Conservation (phyloP, 345 rosid species). For the Eucalyptus decipiens region DNA sequence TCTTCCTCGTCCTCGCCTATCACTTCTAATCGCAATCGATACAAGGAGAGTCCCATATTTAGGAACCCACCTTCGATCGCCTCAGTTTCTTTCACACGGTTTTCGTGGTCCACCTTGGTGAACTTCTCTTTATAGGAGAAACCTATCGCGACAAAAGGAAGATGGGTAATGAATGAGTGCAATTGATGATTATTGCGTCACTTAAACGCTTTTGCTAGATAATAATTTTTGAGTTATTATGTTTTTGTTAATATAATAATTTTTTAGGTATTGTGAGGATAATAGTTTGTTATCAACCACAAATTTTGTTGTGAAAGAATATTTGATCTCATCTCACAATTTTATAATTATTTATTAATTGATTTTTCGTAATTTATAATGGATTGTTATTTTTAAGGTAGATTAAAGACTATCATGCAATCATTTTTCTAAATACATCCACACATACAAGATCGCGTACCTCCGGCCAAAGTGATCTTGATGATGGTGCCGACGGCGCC, state of each 20-base stretch:
- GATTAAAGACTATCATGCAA: rapidly evolving
- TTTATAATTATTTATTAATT: too few species aligned
- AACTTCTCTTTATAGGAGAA: not conserved
- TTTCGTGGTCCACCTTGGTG: not conserved
- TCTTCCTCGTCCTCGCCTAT: not conserved
- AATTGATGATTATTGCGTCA: not conserved
- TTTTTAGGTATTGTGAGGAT: rapidly evolving
- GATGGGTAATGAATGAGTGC: not conserved
- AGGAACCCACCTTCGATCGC: not conserved
- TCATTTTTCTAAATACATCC: too few species aligned
- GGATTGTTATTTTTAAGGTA: rapidly evolving
- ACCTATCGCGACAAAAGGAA: not conserved
- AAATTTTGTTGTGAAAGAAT: rapidly evolving
- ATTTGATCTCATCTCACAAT: rapidly evolving
- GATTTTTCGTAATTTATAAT: too few species aligned
- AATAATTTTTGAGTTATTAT: too few species aligned
- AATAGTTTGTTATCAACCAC: too few species aligned
- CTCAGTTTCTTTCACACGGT: conserved; percentile 1
- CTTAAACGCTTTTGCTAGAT: too few species aligned
- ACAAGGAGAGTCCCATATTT: not conserved
- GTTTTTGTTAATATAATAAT: too few species aligned
- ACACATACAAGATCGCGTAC: not conserved
- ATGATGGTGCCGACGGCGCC: conserved; percentile 4
- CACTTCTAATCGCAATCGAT: not conserved
- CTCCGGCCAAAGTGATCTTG: not conserved